Evolutionary conservation across 1,139 yeast genomes (phyloP), one percentile per base, ranked within the genome.

Genomic region (Lodderomyces pseudojiufengensis): DNA sequence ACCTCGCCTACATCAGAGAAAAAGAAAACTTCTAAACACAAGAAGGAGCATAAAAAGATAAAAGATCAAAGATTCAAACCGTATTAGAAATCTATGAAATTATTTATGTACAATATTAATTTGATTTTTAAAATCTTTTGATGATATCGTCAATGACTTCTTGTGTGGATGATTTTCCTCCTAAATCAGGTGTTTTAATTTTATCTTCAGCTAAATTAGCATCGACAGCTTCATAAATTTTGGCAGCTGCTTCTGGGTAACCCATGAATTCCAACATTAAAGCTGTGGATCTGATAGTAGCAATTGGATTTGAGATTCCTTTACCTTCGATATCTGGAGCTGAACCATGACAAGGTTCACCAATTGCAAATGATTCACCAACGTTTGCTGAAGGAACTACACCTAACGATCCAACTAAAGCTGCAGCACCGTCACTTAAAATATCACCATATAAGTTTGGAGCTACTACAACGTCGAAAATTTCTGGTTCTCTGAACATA

Each of bases 311-410:
- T 42, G 97, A 79, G 56, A 92, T 90, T 51, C 84, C 94, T 61
- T 77, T 80, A 52, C 98, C 98, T 60, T 88, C 96, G 48, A 92
- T 92, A 61, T 92, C 98, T 38, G 98, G 98, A 39, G 98, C 98
- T 42, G 95, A 85, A 43, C 98, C 98, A 65, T 92, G 98, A 61
- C 97, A 90, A 55, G 98, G 98, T 67, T 92, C 98, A 61, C 98
- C 98, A 59, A 92, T 88, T 46, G 95, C 97, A 57, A 92, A 92
- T 59, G 73, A 68, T 57, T 88, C 96, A 54, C 98, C 98, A 40
- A 92, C 98, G 56, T 92, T 92, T 47, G 97, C 97, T 40, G 95
- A 84, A 52, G 98, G 98, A 43, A 94, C 97, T 41, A 92, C 95
- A 57, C 98, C 98, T 47, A 92, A 77, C 23, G 98, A 92, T 35